Evolutionary conservation across 306 rosid genomes (phyloP), one percentile per base, ranked within the genome.

Genomic region (Cucurbita ficifolia): DNA sequence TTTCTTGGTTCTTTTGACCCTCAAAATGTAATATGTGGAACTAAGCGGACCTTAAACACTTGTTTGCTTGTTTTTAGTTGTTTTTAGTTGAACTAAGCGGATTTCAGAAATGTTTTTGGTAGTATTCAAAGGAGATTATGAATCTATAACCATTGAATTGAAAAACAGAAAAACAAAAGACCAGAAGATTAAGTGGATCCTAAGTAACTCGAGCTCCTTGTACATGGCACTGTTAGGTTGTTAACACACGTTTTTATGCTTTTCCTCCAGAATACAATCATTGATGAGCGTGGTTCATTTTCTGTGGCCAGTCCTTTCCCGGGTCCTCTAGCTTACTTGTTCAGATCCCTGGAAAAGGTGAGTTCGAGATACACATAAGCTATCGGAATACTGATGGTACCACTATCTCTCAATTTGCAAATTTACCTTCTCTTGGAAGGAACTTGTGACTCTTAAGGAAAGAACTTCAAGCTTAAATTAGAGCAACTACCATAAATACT

Each of bases 231-330:
- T 29, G 33, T 2, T 29, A 29, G 33, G 33, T 24, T 64, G 51
- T 7, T 40, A 42, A 38, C 35, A 9, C 70, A 51, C 29, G 38
- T 11, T 17, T 65, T 36, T 57, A 36, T 50, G 76, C n/a, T 50
- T 82, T 68, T 68, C 57, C 9, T 78, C 77, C 85, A 94, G 98
- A 94, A 94, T 77, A 76, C 90, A 58, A 75, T 94, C 35, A 86
- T 89, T 49, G 98, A 94, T 78, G 98, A 89, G 82, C 98, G 98
- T 43, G 84, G 92, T 79, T 94, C 98, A 68, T 86, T 94, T 80
- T 83, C 97, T 70, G 95, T 94, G 80, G 74, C 89, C 75, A 86
- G 80, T 77, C 96, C 98, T 73, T 82, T 77, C 79, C 96, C 97
- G 39, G 88, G 97, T 24, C 89, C 88, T 22, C 68, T 94, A 49